Evolutionary conservation across 352 stramenopile species (phyloP).

Genomic region (Globisporangium lucens): DNA sequence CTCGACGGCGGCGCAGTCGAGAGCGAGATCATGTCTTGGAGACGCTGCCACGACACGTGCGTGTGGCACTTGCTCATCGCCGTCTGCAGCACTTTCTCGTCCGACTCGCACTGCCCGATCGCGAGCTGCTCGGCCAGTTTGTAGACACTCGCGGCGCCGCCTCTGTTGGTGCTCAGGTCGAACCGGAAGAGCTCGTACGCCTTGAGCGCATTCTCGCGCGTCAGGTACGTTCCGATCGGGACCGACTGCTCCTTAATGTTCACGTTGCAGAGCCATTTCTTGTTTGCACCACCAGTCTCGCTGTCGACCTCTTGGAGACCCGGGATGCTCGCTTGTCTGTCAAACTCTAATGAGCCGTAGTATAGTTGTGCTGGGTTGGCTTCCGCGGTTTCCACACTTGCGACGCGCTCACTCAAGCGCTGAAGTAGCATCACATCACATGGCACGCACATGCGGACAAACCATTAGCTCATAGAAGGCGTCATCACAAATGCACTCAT

Average conservation of each 20-base stretch:
- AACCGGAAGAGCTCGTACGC: constrained; percentile 42
- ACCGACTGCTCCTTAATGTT: constrained; percentile 37
- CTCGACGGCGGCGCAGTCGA: not conserved
- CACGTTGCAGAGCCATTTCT: constrained; percentile 52
- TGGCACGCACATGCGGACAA: not conserved
- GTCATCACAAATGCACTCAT: not conserved
- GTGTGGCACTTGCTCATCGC: constrained; percentile 43
- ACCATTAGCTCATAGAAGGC: not conserved
- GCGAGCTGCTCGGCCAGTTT: constrained; percentile 22
- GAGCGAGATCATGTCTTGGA: constrained; percentile 28
- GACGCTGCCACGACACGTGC: constrained; percentile 30
- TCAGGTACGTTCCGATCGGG: constrained; percentile 35
- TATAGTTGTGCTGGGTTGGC: constrained; percentile 8
- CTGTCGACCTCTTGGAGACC: constrained; percentile 33
- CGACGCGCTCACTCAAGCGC: constrained; percentile 10
- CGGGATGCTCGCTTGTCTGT: constrained; percentile 27
- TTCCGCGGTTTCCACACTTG: not conserved
- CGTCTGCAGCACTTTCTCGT: constrained; percentile 32
- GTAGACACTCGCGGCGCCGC: constrained; percentile 27
- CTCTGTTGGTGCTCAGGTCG: constrained; percentile 22
- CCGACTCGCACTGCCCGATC: constrained; percentile 24
- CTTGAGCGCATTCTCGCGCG: constrained; percentile 35
- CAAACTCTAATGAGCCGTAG: constrained; percentile 31
- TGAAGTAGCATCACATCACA: not conserved
- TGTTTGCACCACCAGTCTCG: not conserved